Conservation (phyloP, 2,329 filamentous ascomycete genomes). For the Neonectria ditissima region DNA sequence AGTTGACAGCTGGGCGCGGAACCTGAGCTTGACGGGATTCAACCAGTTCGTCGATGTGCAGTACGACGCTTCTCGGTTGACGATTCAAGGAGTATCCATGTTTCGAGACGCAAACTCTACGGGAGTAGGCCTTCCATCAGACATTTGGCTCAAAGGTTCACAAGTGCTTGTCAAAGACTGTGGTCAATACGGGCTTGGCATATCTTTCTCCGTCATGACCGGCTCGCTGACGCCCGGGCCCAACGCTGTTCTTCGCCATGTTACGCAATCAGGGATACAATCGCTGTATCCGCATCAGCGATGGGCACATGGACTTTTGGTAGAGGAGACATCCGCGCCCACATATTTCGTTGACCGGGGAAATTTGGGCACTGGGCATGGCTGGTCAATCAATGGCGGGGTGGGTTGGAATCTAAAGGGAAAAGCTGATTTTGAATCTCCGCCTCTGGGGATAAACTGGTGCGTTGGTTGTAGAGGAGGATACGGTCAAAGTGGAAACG, state of each 20-base stretch:
- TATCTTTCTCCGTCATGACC: slow-evolving; percentile 35
- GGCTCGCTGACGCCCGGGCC: slow-evolving; percentile 32
- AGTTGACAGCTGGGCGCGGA: slow-evolving; percentile 36
- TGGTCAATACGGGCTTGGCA: slow-evolving; percentile 20
- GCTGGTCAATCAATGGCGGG: slow-evolving; percentile 40
- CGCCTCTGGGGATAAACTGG: slow-evolving; percentile 40
- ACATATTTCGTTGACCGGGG: slow-evolving; percentile 29
- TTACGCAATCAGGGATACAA: slow-evolving; percentile 27
- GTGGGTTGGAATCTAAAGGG: slow-evolving; percentile 38
- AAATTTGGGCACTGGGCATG: slow-evolving; percentile 34
- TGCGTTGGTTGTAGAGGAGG: slow-evolving; percentile 31
- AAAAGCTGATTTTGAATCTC: slow-evolving; percentile 24
- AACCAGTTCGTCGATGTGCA: slow-evolving; percentile 36
- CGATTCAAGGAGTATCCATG: slow-evolving; percentile 30
- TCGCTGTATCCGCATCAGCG: slow-evolving; percentile 39
- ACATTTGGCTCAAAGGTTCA: slow-evolving; percentile 35
- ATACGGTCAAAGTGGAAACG: slow-evolving; percentile 13
- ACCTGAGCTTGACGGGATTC: slow-evolving; percentile 32
- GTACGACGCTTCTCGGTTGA: slow-evolving; percentile 32
- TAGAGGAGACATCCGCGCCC: slow-evolving; percentile 28
- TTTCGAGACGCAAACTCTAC: slow-evolving; percentile 27
- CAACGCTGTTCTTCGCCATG: slow-evolving; percentile 35
- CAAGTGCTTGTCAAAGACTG: slow-evolving; percentile 37
- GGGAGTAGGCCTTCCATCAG: slow-evolving; percentile 28
- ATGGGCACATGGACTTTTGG: slow-evolving; percentile 39